These are phyloP conservation scores for Datura wrightii DNA, from an alignment of 257 asterid species.

Conservation along the genomic window DNA sequence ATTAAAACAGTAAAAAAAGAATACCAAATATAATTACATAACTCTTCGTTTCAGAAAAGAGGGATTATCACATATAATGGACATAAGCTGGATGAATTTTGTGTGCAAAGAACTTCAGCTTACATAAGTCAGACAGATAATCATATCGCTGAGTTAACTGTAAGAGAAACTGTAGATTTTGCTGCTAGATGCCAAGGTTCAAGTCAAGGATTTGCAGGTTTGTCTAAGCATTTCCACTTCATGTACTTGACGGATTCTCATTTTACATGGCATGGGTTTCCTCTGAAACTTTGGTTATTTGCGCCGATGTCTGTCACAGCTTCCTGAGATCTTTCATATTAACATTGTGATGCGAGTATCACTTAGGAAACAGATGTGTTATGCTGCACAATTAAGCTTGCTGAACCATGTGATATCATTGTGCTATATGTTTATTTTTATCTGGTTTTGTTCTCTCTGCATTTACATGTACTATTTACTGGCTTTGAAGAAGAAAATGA, in stretches of 20 bases:
- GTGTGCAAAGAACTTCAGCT: slow-evolving; percentile 79
- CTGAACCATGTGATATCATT: slow-evolving; percentile 13
- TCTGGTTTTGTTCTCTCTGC: slow-evolving; percentile 25
- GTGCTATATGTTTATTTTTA: neutral
- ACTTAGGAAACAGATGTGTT: neutral
- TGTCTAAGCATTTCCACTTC: slow-evolving; percentile 26
- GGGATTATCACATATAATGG: slow-evolving; percentile 79
- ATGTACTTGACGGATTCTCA: neutral
- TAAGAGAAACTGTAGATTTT: slow-evolving; percentile 86
- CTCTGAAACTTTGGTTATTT: neutral
- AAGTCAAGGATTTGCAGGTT: slow-evolving; percentile 75
- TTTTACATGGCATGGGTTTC: slow-evolving; percentile 20
- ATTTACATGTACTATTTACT: neutral
- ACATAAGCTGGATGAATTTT: slow-evolving; percentile 66
- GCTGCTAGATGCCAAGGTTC: slow-evolving; percentile 97
- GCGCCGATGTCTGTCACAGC: slow-evolving; percentile 4
- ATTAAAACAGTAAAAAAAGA: neutral
- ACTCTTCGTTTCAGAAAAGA: slow-evolving; percentile 59
- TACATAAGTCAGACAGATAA: slow-evolving; percentile 87
- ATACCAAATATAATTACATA: slow-evolving; percentile 15
- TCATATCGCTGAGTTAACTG: slow-evolving; percentile 88
- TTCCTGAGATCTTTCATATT: slow-evolving; percentile 12
- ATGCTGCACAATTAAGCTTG: slow-evolving; percentile 11
- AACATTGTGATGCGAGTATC: neutral
- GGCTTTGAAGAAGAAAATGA: neutral